These are phyloP conservation scores for Atkinsonella texensis DNA, from an alignment of 2,329 filamentous ascomycete genomes.

Conservation along the genomic window DNA sequence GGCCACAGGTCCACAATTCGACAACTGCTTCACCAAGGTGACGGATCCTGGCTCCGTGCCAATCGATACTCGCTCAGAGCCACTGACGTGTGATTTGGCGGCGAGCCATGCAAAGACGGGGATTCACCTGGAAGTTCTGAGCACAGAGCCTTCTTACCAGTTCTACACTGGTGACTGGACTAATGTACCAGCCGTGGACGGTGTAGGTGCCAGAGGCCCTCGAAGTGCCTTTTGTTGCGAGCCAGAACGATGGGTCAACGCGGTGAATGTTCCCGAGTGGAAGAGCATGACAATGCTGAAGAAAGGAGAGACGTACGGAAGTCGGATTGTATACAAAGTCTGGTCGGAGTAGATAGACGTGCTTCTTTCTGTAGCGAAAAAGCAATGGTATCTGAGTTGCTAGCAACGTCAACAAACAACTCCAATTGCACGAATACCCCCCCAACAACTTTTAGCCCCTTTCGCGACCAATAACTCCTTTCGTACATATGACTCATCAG, in stretches of 20 bases:
- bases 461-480: background rate
- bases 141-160: slow-evolving; percentile 92
- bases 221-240: slow-evolving; percentile 84
- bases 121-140: slow-evolving; percentile 74
- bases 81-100: slow-evolving; percentile 55
- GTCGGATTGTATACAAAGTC: slow-evolving; percentile 68
- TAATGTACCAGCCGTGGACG: slow-evolving; percentile 56
- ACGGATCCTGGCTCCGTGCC: slow-evolving; percentile 45
- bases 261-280: slow-evolving; percentile 72
- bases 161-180: slow-evolving; percentile 90
- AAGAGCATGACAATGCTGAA: slow-evolving; percentile 66
- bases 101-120: slow-evolving; percentile 63
- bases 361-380: too few species aligned
- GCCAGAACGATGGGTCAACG: slow-evolving; percentile 83
- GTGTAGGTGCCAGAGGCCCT: slow-evolving; percentile 48
- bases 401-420: background rate
- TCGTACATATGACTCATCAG: background rate
- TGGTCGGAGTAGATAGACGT: slow-evolving; percentile 51
- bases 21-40: slow-evolving; percentile 82
- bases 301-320: slow-evolving; percentile 75
- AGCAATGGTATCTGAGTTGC: background rate
- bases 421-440: background rate
- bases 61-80: slow-evolving; percentile 50
- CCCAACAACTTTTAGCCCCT: background rate
- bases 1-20: slow-evolving; percentile 60